Evolutionary conservation across 495 filamentous ascomycete genomes (phyloP), one percentile per base, ranked within the genome.

Genomic region (Penicillium tannophilum): DNA sequence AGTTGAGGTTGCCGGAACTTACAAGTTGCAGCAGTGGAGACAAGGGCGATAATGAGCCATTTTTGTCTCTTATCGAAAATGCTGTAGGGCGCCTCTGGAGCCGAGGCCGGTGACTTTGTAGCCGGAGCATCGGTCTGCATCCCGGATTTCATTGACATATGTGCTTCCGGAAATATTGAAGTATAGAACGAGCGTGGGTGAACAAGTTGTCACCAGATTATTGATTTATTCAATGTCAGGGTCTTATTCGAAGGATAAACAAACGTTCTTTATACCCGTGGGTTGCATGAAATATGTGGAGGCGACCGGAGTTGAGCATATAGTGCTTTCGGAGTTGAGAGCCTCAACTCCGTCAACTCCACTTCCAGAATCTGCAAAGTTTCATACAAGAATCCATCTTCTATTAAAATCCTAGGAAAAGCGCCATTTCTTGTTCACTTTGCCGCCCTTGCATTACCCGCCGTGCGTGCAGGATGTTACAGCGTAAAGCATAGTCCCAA

Each of bases 21-120:
- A 83, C 58, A 73, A 20, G 79, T 83, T 52, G 79, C 77, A 8
- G 80, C 79, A 6, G 72, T 73, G 4, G 80, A 76, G 12, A 80
- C 75, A 41, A 81, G 65, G 9, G 73, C 55, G 1, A 82, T 65
- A 41, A 84, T 77, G 0, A 83, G 42, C 16, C 69, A 69, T 60
- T 80, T 81, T 63, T 82, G 77, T 20, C 72, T 67, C 19, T 68
- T 70, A 35, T 78, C 77, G 7, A 63, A 63, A 2, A 63, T 59
- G 19, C 51, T 63, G 53, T 48, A 63, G 9, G 61, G 56, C 14
- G 43, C 44, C 14, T 63, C 46, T 16, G 41, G 28, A 14, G 46
- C 11, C 5, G 46, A 5, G 42, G 35, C 20, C 14, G 46, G 7
- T 16, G 54, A 39, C 14, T 19, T 20, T 11, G 20, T 41, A 39